phyloP scores from a whole-genome alignment of 192 early-diverging fungal genomes.

The Backusella luteola region DNA sequence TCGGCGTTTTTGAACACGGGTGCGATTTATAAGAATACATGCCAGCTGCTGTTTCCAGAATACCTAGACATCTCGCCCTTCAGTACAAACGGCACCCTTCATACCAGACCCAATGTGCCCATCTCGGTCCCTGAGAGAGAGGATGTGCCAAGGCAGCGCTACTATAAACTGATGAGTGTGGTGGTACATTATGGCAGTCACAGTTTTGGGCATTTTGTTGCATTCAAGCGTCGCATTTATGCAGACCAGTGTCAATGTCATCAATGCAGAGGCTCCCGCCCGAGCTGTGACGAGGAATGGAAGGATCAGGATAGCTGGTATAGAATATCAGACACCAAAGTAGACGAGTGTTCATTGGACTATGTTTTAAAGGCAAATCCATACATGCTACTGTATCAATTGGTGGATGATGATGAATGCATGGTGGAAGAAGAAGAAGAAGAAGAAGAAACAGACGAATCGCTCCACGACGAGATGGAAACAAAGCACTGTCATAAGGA shows the following conservation, averaged over 20 bases:
- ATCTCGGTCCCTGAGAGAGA: slow-evolving; percentile 38
- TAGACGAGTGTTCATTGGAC: slow-evolving; percentile 54
- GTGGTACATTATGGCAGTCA: slow-evolving; percentile 75
- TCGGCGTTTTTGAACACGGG: slow-evolving; percentile 74
- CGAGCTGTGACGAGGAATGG: slow-evolving; percentile 14
- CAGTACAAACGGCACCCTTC: slow-evolving; percentile 58
- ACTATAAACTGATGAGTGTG: slow-evolving; percentile 62
- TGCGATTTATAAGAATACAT: slow-evolving; percentile 75
- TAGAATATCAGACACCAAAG: slow-evolving; percentile 67
- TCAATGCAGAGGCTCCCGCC: slow-evolving; percentile 21
- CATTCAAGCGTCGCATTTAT: slow-evolving; percentile 58
- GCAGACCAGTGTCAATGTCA: slow-evolving; percentile 28
- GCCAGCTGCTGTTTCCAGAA: slow-evolving; percentile 79
- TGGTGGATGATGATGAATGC: background rate
- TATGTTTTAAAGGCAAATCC: slow-evolving; percentile 70
- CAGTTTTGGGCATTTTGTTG: slow-evolving; percentile 76
- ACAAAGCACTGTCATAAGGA: background rate
- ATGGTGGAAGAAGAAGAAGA: background rate
- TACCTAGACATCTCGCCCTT: slow-evolving; percentile 73
- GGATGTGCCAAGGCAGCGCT: background rate
- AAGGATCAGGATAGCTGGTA: slow-evolving; percentile 56
- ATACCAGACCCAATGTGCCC: slow-evolving; percentile 54
- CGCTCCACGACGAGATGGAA: background rate
- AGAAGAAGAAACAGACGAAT: background rate
- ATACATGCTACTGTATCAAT: slow-evolving; percentile 71